Base-by-base conservation (phyloP, 768 basidiomycete species). In the Boletus rufocinnamomeus region DNA sequence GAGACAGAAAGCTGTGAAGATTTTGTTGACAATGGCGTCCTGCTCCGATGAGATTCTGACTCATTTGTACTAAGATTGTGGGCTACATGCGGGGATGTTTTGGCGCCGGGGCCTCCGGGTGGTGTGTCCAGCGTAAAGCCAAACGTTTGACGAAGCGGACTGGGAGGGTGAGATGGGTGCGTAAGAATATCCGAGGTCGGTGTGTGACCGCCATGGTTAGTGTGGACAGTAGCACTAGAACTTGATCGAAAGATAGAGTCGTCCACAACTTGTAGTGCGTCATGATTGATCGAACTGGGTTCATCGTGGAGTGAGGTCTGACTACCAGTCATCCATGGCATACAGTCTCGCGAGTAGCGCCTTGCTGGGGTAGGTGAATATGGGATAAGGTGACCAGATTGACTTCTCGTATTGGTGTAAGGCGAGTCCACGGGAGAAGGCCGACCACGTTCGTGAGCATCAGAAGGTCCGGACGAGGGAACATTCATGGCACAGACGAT, bases 361-460 rank as follows among this genome's bases (percentile, higher is more conserved):
- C 60, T 64, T 51, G 57, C 45, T 9, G 57, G 59, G 40, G 46
- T 10, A 5, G 56, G 69, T 19, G 67, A 49, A 43, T 47, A 45
- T 9, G 66, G 69, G 4, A 41, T 3, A 17, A 70, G 62, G 25
- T 69, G 68, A n/a, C 64, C 66, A 38, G 67, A 71, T 10, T 47
- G 50, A 8, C 66, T 65, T 41, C 58, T 66, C 27, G 45, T 23
- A 48, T 10, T 58, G 34, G 35, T 47, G 23, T 62, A 67, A n/a
- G 60, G 58, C 21, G 38, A 40, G 32, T 67, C 69, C 7, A 47
- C 40, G 0, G 59, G 56, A 32, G 69, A 68, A 34, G 41, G 49
- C 6, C 44, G 53, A 38, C 32, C n/a, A 38, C 16, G 46, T 32
- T 51, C 63, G 4, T 49, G 25, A 28, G 19, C 30, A 28, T 57